These are phyloP conservation scores for Fusarium illudens DNA, from an alignment of 2,329 filamentous ascomycete genomes.

Conservation along the genomic window DNA sequence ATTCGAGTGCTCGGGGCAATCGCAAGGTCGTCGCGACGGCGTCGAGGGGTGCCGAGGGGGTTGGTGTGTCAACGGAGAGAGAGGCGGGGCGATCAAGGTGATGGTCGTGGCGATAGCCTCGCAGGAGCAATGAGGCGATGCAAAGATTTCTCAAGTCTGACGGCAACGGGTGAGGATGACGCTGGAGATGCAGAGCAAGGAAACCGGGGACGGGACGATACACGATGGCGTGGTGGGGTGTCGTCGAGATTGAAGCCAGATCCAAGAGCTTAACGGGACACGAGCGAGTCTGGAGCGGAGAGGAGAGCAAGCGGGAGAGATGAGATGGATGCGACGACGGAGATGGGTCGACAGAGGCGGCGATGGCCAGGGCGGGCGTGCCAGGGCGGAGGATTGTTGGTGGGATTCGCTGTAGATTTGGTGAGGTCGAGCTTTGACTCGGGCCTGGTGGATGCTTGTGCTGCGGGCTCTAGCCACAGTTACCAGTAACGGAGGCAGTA, in stretches of 20 bases:
- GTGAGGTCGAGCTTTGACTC: slow-evolving; percentile 36
- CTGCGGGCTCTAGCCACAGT: slow-evolving; percentile 16
- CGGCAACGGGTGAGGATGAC: slow-evolving; percentile 4
- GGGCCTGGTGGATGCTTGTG: slow-evolving; percentile 19
- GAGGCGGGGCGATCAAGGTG: slow-evolving; percentile 25
- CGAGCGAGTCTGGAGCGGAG: slow-evolving; percentile 7
- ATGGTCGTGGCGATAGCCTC: slow-evolving; percentile 17
- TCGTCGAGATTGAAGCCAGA: slow-evolving; percentile 37
- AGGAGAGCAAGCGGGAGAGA: slow-evolving; percentile 12
- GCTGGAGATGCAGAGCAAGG: slow-evolving; percentile 2
- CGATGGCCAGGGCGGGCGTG: slow-evolving; percentile 16
- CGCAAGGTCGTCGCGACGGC: slow-evolving; percentile 30
- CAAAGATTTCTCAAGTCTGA: slow-evolving; percentile 3
- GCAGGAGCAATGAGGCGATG: slow-evolving; percentile 17
- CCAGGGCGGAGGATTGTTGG: slow-evolving; percentile 27
- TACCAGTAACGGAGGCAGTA: slow-evolving; percentile 15
- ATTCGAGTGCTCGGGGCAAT: slow-evolving; percentile 18
- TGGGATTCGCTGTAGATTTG: slow-evolving; percentile 27
- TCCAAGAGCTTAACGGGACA: slow-evolving; percentile 23
- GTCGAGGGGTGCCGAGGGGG: slow-evolving; percentile 22
- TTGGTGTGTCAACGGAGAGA: slow-evolving; percentile 34
- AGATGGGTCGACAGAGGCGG: slow-evolving; percentile 26
- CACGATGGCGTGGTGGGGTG: slow-evolving; percentile 35
- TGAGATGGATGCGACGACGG: slow-evolving; percentile 24
- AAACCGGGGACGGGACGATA: slow-evolving; percentile 13